Evolutionary conservation across 225 moss, liverwort and hornwort genomes (phyloP), one percentile per base, ranked within the genome.

Genomic region (Neckera pumila): DNA sequence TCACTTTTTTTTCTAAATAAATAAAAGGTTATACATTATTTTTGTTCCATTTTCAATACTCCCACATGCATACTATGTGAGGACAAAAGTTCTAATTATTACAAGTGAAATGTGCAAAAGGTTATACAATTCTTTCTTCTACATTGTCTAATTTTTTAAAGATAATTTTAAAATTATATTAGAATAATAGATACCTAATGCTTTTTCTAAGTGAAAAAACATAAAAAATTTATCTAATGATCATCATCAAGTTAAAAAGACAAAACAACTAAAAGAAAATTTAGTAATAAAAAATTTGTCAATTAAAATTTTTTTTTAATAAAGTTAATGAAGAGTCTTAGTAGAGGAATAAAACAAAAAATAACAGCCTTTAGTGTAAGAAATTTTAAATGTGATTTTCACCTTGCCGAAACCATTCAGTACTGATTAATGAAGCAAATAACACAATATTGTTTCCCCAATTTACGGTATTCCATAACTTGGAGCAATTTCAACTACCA

Each of bases 11-110:
- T n/a, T 13, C 4, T 13, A 69, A 7, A 69, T 2, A 38, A 38
- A 38, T 22, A 25, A 23, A 40, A n/a, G n/a, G n/a, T n/a, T n/a
- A 25, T 0, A 0, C 5, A 23, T 14, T 1, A 69, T 0, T 38
- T 69, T 38, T 23, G 4, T 22, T 69, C 23, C 4, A 38, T 69
- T 14, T 69, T 69, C 8, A 69, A 38, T 23, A 69, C 13, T 69
- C 13, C 7, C 23, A 23, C 7, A 25, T 70, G 38, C 2, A 8
- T 3, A 25, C 38, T 23, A 40, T 25, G 1, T 8, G 7, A 38
- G 2, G 6, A 14, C 23, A 11, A 10, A 69, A 69, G 40, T 25
- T 70, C 14, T 70, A 40, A 70, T 4, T 40, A 40, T 40, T 25
- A 25, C 8, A 13, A 70, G 25, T 40, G 4, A 40, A 70, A 70